A percentile compares a stretch with the other conserved stretches of the same genome.
Conservation (phyloP, 805 yeast genomes). For the baker's yeast (Saccharomyces cerevisiae) region DNA sequence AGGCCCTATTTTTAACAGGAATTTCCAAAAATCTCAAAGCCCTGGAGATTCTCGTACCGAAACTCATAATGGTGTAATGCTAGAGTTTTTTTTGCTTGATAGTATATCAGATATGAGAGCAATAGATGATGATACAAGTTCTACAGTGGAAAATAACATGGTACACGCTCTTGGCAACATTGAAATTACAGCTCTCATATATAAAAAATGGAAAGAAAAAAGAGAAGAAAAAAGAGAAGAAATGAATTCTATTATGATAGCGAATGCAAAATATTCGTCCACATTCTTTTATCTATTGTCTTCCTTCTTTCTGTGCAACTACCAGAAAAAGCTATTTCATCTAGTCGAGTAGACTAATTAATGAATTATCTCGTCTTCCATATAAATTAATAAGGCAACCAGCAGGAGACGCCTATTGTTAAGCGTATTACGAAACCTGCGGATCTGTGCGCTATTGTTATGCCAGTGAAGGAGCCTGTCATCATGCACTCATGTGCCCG, state of each 20-base stretch:
- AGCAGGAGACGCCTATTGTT: not conserved
- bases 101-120: not conserved
- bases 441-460: not conserved
- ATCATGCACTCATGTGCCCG: not conserved
- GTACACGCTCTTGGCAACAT: not conserved
- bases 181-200: not conserved
- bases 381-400: not conserved
- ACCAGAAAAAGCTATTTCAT: not conserved
- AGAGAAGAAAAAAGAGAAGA: not conserved
- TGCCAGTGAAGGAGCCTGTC: not conserved
- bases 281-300: not conserved
- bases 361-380: not conserved
- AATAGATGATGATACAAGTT: not conserved
- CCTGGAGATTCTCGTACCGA: not conserved
- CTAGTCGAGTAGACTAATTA: not conserved
- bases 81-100: not conserved
- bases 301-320: not conserved
- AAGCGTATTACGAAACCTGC: not conserved
- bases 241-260: not conserved
- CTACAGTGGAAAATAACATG: not conserved
- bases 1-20: conserved; percentile 26
- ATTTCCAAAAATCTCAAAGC: conserved; percentile 22
- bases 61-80: not conserved
- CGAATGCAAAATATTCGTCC: not conserved
- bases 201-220: not conserved